Conservation (phyloP, 208 protist genomes). For the Trypanosoma congolense region DNA sequence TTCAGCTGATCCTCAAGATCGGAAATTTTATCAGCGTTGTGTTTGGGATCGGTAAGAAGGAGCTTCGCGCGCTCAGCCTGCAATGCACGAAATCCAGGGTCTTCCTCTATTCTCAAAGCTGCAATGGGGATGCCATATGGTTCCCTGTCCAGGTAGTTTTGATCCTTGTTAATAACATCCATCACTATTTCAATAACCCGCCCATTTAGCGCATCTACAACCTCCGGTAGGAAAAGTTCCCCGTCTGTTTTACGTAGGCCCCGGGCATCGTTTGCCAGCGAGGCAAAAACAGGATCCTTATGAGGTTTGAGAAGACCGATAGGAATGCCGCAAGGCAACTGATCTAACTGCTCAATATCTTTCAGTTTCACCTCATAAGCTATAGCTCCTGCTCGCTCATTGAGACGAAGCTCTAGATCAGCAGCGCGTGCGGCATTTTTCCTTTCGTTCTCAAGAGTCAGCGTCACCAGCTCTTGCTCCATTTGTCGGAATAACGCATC, state of each 20-base stretch:
- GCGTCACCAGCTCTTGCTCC: slow-evolving; percentile 49
- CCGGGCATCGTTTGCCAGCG: slow-evolving; percentile 47
- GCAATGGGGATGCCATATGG: slow-evolving; percentile 58
- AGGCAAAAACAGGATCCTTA: slow-evolving; percentile 42
- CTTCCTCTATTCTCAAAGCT: slow-evolving; percentile 51
- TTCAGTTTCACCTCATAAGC: slow-evolving; percentile 37
- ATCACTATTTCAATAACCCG: slow-evolving; percentile 44
- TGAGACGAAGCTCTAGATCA: slow-evolving; percentile 49
- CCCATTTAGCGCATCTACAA: slow-evolving; percentile 33
- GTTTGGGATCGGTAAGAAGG: slow-evolving; percentile 40
- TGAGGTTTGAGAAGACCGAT: slow-evolving; percentile 63
- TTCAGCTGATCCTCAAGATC: slow-evolving; percentile 69
- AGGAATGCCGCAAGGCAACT: slow-evolving; percentile 50
- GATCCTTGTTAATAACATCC: slow-evolving; percentile 45
- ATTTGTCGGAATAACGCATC: slow-evolving; percentile 48
- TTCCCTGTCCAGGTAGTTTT: slow-evolving; percentile 62
- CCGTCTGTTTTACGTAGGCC: slow-evolving; percentile 12
- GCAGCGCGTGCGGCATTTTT: slow-evolving; percentile 50
- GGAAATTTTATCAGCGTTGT: slow-evolving; percentile 38
- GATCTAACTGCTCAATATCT: slow-evolving; percentile 45
- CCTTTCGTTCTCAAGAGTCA: slow-evolving; percentile 45
- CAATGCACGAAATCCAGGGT: slow-evolving; percentile 44
- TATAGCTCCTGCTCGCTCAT: slow-evolving; percentile 46
- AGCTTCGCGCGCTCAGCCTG: slow-evolving; percentile 60
- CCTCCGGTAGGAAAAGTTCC: slow-evolving; percentile 10